phyloP scores from a whole-genome alignment of 1,284 basidiomycete species.

The Wolfiporia cocos region DNA sequence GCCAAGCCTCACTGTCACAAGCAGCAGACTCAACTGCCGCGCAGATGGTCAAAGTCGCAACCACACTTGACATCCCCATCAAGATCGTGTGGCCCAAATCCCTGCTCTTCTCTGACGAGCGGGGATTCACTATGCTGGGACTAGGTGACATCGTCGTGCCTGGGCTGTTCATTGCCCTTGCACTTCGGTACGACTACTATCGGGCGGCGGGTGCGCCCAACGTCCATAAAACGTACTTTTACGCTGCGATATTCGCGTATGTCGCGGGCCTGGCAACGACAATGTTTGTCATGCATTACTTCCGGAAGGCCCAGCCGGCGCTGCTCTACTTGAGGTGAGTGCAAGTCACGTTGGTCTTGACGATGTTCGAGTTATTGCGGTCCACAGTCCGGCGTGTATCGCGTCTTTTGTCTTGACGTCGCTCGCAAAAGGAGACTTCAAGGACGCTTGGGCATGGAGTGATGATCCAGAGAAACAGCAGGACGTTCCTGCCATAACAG shows the following conservation, averaged over 20 bases:
- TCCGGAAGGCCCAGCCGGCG: constrained; percentile 83
- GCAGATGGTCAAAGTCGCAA: constrained; percentile 91
- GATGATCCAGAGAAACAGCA: constrained; percentile 30
- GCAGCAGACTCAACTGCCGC: neutral
- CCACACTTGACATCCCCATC: constrained; percentile 90
- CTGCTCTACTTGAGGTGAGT: constrained; percentile 85
- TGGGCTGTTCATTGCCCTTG: constrained; percentile 86
- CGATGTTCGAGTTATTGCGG: too few relatives aligned
- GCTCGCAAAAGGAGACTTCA: constrained; percentile 48
- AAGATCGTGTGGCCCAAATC: constrained; percentile 87
- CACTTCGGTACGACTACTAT: constrained; percentile 81
- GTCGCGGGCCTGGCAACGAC: constrained; percentile 74
- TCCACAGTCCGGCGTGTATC: constrained; percentile 64
- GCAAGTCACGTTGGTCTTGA: too few relatives aligned
- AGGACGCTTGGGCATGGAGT: constrained; percentile 58
- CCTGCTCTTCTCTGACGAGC: constrained; percentile 42
- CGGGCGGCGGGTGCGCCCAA: constrained; percentile 27
- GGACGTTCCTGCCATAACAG: neutral
- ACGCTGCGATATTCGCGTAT: constrained; percentile 69
- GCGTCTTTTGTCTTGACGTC: constrained; percentile 53
- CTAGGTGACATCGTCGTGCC: constrained; percentile 90
- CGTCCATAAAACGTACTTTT: constrained; percentile 72
- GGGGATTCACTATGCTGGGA: constrained; percentile 88
- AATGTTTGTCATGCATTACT: constrained; percentile 85
- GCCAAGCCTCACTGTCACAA: neutral